Percentiles rank a stretch among this genome's conserved stretches.
Evolutionary conservation across 73 alveolate species (phyloP).

Genomic region (Diophrys sp.): DNA sequence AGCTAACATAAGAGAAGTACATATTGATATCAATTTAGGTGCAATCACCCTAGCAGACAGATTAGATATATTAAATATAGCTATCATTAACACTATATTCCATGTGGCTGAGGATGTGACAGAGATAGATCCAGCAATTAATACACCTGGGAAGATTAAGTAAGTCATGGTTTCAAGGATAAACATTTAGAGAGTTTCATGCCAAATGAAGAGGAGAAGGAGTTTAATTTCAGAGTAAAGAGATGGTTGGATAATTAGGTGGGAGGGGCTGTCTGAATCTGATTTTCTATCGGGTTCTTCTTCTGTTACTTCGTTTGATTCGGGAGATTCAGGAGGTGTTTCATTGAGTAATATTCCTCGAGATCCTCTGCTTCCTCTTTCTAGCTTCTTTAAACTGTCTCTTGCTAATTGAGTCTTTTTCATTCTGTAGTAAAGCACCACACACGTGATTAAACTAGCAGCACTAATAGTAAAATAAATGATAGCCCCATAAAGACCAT

Average conservation of each 20-base stretch:
- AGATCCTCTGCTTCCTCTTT: no score
- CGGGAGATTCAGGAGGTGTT: no score
- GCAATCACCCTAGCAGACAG: neutral
- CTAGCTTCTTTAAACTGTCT: neutral
- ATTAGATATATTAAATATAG: neutral
- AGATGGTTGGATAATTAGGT: no score
- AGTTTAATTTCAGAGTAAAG: no score
- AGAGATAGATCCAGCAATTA: neutral
- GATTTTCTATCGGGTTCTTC: no score
- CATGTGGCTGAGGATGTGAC: neutral
- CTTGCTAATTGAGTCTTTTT: neutral
- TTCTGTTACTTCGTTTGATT: no score
- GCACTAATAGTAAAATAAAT: neutral
- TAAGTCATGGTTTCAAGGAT: neutral
- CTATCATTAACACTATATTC: neutral
- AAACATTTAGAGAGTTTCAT: no score
- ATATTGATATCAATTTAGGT: neutral
- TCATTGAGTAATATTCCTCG: no score
- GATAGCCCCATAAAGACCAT: neutral
- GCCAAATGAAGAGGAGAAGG: no score
- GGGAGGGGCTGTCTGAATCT: no score
- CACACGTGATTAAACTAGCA: neutral
- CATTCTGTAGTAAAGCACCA: neutral
- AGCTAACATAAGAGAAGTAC: neutral
- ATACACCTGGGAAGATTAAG: neutral